Evolutionary conservation across 441 rosid species (phyloP), one percentile per base, ranked within the genome.

Genomic region (Syzygium syzygioides): DNA sequence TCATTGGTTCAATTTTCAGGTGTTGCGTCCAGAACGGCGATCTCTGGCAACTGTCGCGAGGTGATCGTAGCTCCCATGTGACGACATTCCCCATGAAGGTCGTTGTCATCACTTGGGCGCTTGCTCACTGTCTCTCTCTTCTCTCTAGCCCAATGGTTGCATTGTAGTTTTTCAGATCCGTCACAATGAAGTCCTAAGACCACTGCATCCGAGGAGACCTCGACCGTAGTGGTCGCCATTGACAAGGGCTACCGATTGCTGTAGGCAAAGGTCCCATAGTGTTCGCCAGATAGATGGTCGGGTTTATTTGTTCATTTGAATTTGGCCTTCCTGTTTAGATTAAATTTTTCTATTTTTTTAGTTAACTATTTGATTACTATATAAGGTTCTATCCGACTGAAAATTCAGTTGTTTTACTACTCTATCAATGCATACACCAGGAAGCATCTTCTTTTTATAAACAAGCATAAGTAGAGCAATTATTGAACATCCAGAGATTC

Each of bases 41-140:
- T 57, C 0, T 57, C 14, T 2, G 0, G 1, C 2, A 6, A 57
- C 3, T 0, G 0, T 0, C n/a, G 26, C 0, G 11, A 0, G 1
- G 1, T 10, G 26, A 23, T 57, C 0, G 0, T 2, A 57, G 62
- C n/a, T 57, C 62, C n/a, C 1, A 57, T 0, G 0, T 23, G 28
- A 56, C 2, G 0, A 2, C 60, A 56, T 23, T 13, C 12, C 3
- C 28, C 28, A 0, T 3, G 60, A 56, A 7, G 60, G 26, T 56
- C 2, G 28, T 23, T 1, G 60, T 56, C 28, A 9, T 56, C 60
- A 56, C 28, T 56, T 56, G 60, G 6, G 60, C 2, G 0, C 4
- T 23, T 55, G 59, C 57, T 19, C 25, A 2, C 60, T 45, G 48
- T 55, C 26, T 55, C 26, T 3, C 60, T 26, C 60, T 20, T 23